phyloP scores from a whole-genome alignment of 176 grass and related monocot species.

The Poa pratensis region DNA sequence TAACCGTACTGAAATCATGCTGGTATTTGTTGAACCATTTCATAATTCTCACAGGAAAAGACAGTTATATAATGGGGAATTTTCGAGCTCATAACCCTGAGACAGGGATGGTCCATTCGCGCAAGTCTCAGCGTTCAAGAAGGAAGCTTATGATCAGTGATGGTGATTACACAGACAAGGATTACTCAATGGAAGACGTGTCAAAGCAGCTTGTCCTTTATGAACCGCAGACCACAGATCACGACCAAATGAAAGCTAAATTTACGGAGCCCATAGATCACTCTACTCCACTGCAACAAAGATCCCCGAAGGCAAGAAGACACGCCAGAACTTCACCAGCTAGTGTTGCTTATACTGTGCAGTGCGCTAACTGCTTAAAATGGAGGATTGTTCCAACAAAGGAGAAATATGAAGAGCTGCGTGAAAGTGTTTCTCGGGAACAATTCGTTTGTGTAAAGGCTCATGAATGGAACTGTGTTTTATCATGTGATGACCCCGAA shows the following conservation, averaged over 20 bases:
- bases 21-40: slow-evolving; percentile 28
- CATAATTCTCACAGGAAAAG: slow-evolving; percentile 18
- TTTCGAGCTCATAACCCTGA: slow-evolving; percentile 26
- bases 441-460: slow-evolving; percentile 67
- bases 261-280: slow-evolving; percentile 20
- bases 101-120: slow-evolving; percentile 11
- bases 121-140: slow-evolving; percentile 29
- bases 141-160: slow-evolving; percentile 27
- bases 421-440: slow-evolving; percentile 59
- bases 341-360: slow-evolving; percentile 73
- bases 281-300: not conserved
- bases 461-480: slow-evolving; percentile 61
- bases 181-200: slow-evolving; percentile 38
- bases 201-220: slow-evolving; percentile 48
- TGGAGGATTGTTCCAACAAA: slow-evolving; percentile 89
- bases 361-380: slow-evolving; percentile 78
- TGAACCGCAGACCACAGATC: slow-evolving; percentile 37
- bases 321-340: slow-evolving; percentile 48
- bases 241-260: slow-evolving; percentile 15
- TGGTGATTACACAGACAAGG: slow-evolving; percentile 33
- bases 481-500: slow-evolving; percentile 72
- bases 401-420: slow-evolving; percentile 89
- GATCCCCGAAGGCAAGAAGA: slow-evolving; percentile 26
- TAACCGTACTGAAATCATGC: slow-evolving; percentile 14
- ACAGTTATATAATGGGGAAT: slow-evolving; percentile 34